These are phyloP conservation scores for Ceratobasidium sp. DNA, from an alignment of 1,284 basidiomycete species.

Conservation along the genomic window DNA sequence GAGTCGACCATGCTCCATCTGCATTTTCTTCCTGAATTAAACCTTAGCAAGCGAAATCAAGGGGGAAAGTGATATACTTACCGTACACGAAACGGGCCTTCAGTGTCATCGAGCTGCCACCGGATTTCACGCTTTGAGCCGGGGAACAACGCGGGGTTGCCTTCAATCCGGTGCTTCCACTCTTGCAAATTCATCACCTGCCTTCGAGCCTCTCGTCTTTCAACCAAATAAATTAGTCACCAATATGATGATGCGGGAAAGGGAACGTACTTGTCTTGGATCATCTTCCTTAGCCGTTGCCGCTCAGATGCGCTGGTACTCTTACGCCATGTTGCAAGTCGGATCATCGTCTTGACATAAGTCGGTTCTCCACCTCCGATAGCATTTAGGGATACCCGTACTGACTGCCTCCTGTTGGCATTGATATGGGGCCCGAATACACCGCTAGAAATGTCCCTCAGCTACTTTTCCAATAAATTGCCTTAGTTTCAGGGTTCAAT, in stretches of 20 bases:
- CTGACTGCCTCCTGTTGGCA: constrained; percentile 30
- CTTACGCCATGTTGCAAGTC: constrained; percentile 77
- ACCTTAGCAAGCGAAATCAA: neutral
- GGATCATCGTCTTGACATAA: constrained; percentile 58
- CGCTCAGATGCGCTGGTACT: constrained; percentile 73
- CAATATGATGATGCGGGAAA: constrained; percentile 17
- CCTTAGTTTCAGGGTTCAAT: neutral
- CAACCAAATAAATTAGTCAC: constrained; percentile 4
- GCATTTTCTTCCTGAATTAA: constrained; percentile 74
- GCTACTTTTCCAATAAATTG: neutral
- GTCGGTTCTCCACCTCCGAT: constrained; percentile 40
- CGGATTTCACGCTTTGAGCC: constrained; percentile 56
- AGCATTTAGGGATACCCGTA: constrained; percentile 29
- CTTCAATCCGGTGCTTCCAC: constrained; percentile 68
- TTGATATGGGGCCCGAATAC: constrained; percentile 12
- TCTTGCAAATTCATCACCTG: constrained; percentile 73
- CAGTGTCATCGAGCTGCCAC: constrained; percentile 89
- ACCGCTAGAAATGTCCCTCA: constrained; percentile 23
- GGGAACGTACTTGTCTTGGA: constrained; percentile 74
- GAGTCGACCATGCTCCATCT: constrained; percentile 63
- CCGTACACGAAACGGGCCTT: constrained; percentile 87
- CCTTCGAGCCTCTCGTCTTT: constrained; percentile 75
- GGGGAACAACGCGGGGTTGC: constrained; percentile 74
- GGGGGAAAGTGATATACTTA: constrained; percentile 55
- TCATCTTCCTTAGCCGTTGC: constrained; percentile 75